Evolutionary conservation across 495 filamentous ascomycete genomes (phyloP), one percentile per base, ranked within the genome.

Genomic region (Talaromyces ruber): DNA sequence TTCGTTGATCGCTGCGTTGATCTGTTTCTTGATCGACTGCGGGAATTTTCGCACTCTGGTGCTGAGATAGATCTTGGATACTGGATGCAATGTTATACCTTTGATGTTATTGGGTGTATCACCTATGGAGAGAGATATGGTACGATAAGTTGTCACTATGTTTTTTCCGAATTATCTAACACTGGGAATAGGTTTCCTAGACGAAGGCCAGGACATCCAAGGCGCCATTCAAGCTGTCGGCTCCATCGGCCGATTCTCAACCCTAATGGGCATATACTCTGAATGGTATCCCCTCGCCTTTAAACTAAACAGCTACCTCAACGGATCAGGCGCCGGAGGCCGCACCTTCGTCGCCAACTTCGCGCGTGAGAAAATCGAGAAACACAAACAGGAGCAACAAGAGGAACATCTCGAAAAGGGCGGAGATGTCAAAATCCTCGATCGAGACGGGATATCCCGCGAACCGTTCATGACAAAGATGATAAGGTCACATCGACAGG

Each of bases 61-160:
- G 43, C 72, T 21, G 39, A 43, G 1, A 66, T 82, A 9, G 74
- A 86, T 63, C 70, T 86, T 3, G 74, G 74, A 0, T 71, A 80
- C 60, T 84, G 81, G 81, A 70, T 84, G 32, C 82, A 84, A 63
- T 84, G 75, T 55, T 86, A 82, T 63, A 81, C 83, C 0, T 85
- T 84, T 63, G 84, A 86, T 62, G 82, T 87, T 2, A 87, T 88
- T 63, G 84, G 84, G 34, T 79, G 86, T 64, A 85, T 89, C 64
- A 86, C 84, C 3, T 88, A 85, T 64, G 80, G 80, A 58, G 82
- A 86, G 83, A 8, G 83, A 9, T 85, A 88, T 16, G 52, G 52
- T 55, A 55, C 18, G 52, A 28, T 26, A 39, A 16, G 12, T 16
- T 0, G 28, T 5, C 4, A 5, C 12, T 4, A 4, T 39, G 0